Evolutionary conservation across 768 basidiomycete species (phyloP).

Genomic region (Cytidiella melzeri): DNA sequence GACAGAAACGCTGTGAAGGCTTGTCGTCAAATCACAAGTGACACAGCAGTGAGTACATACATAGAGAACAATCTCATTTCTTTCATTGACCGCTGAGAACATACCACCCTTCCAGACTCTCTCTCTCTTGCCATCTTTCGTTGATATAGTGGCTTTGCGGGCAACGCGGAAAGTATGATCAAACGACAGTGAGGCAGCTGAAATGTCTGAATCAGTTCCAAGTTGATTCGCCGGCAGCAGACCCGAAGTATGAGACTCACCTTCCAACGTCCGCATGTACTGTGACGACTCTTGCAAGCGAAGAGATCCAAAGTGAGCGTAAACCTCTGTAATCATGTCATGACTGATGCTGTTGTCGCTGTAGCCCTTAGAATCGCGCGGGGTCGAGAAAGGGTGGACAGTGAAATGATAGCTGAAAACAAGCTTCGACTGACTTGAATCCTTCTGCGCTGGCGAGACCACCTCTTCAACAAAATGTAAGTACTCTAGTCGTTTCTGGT

Average conservation of each 20-base stretch:
- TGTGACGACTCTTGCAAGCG: conserved; percentile 13
- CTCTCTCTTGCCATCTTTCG: background rate
- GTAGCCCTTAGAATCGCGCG: conserved; percentile 1
- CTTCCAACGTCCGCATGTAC: conserved; percentile 14
- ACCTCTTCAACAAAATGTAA: conserved; percentile 1
- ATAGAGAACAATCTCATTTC: conserved; percentile 11
- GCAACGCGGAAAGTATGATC: conserved; percentile 16
- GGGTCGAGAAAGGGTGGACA: background rate
- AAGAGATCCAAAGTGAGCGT: conserved; percentile 12
- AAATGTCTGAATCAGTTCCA: background rate
- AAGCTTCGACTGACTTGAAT: background rate
- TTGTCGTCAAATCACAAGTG: too few relatives aligned
- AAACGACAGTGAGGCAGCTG: conserved; percentile 9
- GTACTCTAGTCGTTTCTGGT: conserved; percentile 12
- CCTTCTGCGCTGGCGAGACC: background rate
- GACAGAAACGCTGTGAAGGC: conserved; percentile 15
- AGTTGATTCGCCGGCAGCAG: background rate
- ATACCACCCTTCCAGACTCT: conserved; percentile 11
- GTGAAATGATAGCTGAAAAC: background rate
- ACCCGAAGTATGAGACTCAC: conserved; percentile 1
- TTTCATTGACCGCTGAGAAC: conserved; percentile 13
- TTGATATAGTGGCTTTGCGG: conserved; percentile 9
- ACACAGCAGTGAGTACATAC: too few relatives aligned
- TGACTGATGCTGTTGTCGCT: conserved; percentile 9
- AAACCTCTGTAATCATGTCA: conserved; percentile 19